Evolutionary conservation across 139 green algal species (phyloP).

Genomic region (Ettlia oleoabundans): DNA sequence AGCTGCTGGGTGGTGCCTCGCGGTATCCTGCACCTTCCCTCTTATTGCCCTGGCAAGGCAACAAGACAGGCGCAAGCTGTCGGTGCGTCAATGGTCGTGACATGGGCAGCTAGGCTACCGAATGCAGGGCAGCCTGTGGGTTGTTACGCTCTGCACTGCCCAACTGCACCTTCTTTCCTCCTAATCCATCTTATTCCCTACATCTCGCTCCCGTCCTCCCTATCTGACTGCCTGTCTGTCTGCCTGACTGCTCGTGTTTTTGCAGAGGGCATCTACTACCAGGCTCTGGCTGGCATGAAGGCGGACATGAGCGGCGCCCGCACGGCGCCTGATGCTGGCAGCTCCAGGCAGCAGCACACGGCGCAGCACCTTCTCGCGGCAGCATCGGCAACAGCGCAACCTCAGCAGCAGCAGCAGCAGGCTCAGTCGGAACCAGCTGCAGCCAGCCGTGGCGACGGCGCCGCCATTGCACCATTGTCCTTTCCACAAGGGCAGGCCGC

Average conservation of each 20-base stretch:
- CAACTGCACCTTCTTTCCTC: background rate
- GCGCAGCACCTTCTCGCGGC: slow-evolving; percentile 28
- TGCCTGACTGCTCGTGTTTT: background rate
- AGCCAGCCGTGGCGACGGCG: background rate
- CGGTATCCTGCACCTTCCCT: background rate
- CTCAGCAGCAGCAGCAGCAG: slow-evolving; percentile 17
- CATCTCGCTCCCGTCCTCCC: too few relatives aligned
- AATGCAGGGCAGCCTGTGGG: background rate
- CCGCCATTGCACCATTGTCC: background rate
- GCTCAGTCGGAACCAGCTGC: background rate
- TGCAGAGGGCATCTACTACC: slow-evolving; percentile 95
- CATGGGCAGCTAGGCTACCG: background rate
- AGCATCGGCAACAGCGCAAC: background rate
- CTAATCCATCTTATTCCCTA: too few relatives aligned
- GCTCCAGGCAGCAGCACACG: background rate
- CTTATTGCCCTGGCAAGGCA: too few relatives aligned
- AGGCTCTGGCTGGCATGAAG: slow-evolving; percentile 83
- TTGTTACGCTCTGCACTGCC: background rate
- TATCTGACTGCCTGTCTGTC: background rate
- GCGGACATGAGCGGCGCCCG: slow-evolving; percentile 81
- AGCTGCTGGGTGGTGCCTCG: background rate
- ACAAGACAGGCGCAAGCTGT: background rate
- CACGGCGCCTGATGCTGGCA: background rate
- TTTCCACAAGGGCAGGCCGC: too few relatives aligned
- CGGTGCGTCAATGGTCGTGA: background rate